Evolutionary conservation across 176 grass and related monocot genomes (phyloP).

Genomic region (Dactylis glomerata): DNA sequence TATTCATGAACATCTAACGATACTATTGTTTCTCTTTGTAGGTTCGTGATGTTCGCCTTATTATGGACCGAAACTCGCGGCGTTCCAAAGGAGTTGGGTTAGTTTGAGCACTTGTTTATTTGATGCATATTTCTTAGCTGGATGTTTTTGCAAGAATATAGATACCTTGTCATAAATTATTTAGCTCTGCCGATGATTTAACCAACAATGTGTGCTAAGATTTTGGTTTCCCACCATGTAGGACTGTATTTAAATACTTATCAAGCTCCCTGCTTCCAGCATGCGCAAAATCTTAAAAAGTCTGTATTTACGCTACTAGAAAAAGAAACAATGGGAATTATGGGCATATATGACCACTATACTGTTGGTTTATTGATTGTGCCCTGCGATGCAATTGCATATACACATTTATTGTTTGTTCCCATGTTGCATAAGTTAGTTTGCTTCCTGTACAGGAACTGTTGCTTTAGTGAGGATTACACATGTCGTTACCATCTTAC

Average conservation of each 20-base stretch:
- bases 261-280: not conserved
- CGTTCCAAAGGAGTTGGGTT: constrained; percentile 99
- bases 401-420: not conserved
- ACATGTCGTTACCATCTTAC: not conserved
- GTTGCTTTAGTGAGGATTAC: not conserved
- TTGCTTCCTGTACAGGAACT: not conserved
- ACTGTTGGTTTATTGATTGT: not conserved
- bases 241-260: not conserved
- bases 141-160: constrained; percentile 20
- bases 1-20: not conserved
- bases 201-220: not conserved
- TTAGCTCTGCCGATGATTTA: not conserved
- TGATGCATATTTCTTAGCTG: not conserved
- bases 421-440: not conserved
- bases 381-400: not conserved
- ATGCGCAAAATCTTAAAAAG: not conserved
- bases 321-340: not conserved
- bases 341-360: not conserved
- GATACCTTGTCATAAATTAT: not conserved
- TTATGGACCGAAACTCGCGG: constrained; percentile 94
- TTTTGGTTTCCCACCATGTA: constrained; percentile 22
- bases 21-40: constrained; percentile 21
- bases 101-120: constrained; percentile 22
- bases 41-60: constrained; percentile 98
- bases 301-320: not conserved